These are phyloP conservation scores for Aspergillus nanangensis DNA, from an alignment of 495 filamentous ascomycete species.

Conservation along the genomic window DNA sequence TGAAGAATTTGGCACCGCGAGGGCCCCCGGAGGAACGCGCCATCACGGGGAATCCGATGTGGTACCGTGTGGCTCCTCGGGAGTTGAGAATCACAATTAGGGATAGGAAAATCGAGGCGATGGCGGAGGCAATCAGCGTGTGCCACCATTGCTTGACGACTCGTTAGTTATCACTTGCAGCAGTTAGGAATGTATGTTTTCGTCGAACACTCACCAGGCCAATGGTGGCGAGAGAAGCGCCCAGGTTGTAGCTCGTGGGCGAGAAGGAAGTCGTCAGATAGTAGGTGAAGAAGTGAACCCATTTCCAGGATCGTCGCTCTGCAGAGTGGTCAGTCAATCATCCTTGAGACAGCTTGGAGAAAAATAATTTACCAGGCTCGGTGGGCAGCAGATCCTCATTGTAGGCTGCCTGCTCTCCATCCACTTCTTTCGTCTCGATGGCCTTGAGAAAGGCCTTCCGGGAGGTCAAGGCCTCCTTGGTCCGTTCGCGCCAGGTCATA, in stretches of 20 bases:
- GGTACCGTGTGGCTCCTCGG: constrained; percentile 13
- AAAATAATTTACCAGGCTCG: constrained; percentile 1
- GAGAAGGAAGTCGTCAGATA: constrained; percentile 8
- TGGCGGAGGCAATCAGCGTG: constrained; percentile 4
- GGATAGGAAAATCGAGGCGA: constrained; percentile 5
- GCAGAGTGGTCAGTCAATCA: not conserved
- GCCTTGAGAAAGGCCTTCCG: too few species aligned
- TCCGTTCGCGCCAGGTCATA: too few species aligned
- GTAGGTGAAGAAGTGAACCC: constrained; percentile 8
- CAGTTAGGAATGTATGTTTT: too few species aligned
- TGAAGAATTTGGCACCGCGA: not conserved
- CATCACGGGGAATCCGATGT: constrained; percentile 52
- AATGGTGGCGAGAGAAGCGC: constrained; percentile 3
- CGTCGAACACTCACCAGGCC: not conserved
- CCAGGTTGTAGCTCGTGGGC: constrained; percentile 6
- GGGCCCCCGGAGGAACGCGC: constrained; percentile 34
- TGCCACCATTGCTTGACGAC: constrained; percentile 8
- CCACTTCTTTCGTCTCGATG: constrained; percentile 3
- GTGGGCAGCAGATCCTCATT: constrained; percentile 11
- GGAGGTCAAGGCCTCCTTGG: too few species aligned
- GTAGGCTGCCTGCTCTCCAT: constrained; percentile 4
- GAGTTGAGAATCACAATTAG: constrained; percentile 14
- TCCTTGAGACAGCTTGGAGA: not conserved
- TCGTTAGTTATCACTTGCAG: too few species aligned
- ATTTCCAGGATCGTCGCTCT: constrained; percentile 4